These are phyloP conservation scores for Plasmopara muralis DNA, from an alignment of 352 stramenopile genomes.

Conservation along the genomic window DNA sequence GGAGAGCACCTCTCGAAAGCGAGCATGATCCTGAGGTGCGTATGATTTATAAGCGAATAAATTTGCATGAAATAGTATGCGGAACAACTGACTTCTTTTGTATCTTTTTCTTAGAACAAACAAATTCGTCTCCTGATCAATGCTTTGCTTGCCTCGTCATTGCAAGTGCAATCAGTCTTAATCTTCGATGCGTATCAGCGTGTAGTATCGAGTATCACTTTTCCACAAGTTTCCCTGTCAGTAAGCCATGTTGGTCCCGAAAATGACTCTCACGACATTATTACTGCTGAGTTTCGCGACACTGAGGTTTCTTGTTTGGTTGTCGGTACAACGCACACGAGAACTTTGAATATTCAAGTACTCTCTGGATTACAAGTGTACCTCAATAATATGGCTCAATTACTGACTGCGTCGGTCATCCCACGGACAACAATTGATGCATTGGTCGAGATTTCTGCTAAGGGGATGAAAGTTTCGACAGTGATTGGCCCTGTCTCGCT, in stretches of 20 bases:
- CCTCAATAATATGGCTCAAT: conserved; percentile 66
- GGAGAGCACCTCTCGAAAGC: conserved; percentile 53
- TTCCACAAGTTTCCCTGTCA: conserved; percentile 32
- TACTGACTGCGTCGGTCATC: conserved; percentile 63
- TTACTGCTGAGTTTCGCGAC: conserved; percentile 46
- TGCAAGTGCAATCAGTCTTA: conserved; percentile 49
- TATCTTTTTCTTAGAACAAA: conserved; percentile 33
- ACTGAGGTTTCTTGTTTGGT: conserved; percentile 25
- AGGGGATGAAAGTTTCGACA: conserved; percentile 38
- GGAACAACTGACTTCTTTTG: background rate
- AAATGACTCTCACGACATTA: conserved; percentile 48
- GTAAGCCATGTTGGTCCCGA: conserved; percentile 34
- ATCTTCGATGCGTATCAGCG: conserved; percentile 35
- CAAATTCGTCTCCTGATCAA: conserved; percentile 63
- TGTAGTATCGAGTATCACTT: conserved; percentile 25
- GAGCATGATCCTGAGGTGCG: conserved; percentile 49
- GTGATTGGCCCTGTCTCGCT: conserved; percentile 43
- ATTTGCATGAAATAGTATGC: background rate
- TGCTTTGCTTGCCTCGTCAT: conserved; percentile 57
- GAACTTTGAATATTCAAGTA: conserved; percentile 26
- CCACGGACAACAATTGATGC: conserved; percentile 40
- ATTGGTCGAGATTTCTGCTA: conserved; percentile 27
- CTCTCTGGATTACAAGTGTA: conserved; percentile 47
- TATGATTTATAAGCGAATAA: conserved; percentile 1
- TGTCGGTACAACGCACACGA: conserved; percentile 20